Conservation (phyloP, 495 filamentous ascomycete genomes). For the Tuber aestivum region DNA sequence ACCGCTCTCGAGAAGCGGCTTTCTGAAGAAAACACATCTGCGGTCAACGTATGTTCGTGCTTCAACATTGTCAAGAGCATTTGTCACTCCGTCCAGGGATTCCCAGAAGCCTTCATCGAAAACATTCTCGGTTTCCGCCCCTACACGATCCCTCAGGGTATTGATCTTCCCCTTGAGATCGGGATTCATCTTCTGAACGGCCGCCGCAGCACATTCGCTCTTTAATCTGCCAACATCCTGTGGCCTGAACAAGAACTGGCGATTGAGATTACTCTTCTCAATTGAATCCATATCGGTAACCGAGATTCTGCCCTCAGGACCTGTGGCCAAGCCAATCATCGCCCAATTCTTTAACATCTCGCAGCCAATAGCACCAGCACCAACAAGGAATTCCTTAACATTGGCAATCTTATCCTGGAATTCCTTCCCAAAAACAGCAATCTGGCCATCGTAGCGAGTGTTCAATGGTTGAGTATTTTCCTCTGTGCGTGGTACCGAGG, state of each 20-base stretch:
- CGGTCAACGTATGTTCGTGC: constrained; percentile 96
- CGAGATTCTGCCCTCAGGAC: constrained; percentile 77
- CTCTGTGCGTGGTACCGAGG: constrained; percentile 65
- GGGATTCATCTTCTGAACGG: constrained; percentile 90
- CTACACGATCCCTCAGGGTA: constrained; percentile 80
- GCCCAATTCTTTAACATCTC: constrained; percentile 99
- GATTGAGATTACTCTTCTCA: constrained; percentile 97
- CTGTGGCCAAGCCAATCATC: constrained; percentile 90
- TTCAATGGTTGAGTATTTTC: constrained; percentile 77
- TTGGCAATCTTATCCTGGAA: constrained; percentile 92
- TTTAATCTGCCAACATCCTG: constrained; percentile 95
- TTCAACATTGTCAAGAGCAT: constrained; percentile 96
- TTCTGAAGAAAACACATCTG: constrained; percentile 97
- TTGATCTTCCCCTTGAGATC: constrained; percentile 79
- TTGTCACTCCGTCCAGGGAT: constrained; percentile 83
- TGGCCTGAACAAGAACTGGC: constrained; percentile 91
- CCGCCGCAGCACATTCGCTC: constrained; percentile 87
- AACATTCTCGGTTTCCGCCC: constrained; percentile 84
- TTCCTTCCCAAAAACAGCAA: constrained; percentile 89
- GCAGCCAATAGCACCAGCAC: constrained; percentile 95
- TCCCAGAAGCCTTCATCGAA: constrained; percentile 96
- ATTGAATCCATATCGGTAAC: constrained; percentile 98
- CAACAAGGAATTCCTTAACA: constrained; percentile 85
- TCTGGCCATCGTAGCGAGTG: constrained; percentile 90
- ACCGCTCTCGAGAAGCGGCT: constrained; percentile 91